A percentile compares a stretch with the other conserved stretches of the same genome.
Conservation (phyloP, 2,329 filamentous ascomycete species). For the Delphinella strobiligena region DNA sequence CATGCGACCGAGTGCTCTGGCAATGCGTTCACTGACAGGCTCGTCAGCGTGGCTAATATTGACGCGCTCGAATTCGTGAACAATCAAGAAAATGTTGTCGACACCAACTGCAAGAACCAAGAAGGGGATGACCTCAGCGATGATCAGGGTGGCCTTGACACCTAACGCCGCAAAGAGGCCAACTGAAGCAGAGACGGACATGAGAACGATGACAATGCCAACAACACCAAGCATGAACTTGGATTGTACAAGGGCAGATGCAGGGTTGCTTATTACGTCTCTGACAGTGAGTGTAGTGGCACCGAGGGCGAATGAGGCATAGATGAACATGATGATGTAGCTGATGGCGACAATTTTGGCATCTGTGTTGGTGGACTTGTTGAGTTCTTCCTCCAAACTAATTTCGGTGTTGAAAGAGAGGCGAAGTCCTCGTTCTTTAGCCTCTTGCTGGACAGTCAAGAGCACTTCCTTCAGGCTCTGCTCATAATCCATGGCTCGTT, state of each 20-base stretch:
- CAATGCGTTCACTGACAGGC: slow-evolving; percentile 72
- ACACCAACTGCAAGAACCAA: slow-evolving; percentile 92
- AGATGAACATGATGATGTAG: slow-evolving; percentile 98
- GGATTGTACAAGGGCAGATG: slow-evolving; percentile 79
- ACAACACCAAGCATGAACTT: slow-evolving; percentile 94
- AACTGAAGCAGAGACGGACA: slow-evolving; percentile 94
- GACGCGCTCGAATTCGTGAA: slow-evolving; percentile 93
- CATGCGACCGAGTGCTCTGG: slow-evolving; percentile 85
- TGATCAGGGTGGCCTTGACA: slow-evolving; percentile 91
- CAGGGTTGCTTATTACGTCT: slow-evolving; percentile 69
- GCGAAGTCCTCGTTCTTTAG: slow-evolving; percentile 62
- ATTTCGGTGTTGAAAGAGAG: slow-evolving; percentile 93
- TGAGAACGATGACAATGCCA: slow-evolving; percentile 88
- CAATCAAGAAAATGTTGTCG: slow-evolving; percentile 97
- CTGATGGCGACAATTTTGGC: slow-evolving; percentile 93
- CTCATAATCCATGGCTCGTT: slow-evolving; percentile 81
- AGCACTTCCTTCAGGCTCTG: slow-evolving; percentile 62
- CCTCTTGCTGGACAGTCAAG: slow-evolving; percentile 69
- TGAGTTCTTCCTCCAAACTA: slow-evolving; percentile 87
- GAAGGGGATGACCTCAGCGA: slow-evolving; percentile 96
- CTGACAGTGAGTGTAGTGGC: slow-evolving; percentile 70
- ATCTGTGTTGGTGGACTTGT: slow-evolving; percentile 96
- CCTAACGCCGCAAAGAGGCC: slow-evolving; percentile 86
- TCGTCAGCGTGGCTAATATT: slow-evolving; percentile 87
- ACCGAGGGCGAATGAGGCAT: slow-evolving; percentile 83